Conservation (phyloP, 768 basidiomycete species). For the Royoungia palumana region DNA sequence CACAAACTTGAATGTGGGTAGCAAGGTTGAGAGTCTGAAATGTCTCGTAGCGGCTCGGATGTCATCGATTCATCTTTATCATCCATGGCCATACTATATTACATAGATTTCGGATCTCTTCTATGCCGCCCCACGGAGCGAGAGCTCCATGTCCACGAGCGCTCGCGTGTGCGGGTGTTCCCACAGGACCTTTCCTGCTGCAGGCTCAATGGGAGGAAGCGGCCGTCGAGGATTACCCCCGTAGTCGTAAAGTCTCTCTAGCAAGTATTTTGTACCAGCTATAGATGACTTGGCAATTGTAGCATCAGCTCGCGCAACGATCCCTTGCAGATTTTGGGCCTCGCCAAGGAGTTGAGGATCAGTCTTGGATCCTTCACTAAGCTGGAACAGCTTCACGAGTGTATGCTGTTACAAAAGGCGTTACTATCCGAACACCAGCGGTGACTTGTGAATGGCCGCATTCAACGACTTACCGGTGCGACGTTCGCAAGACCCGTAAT, state of each 20-base stretch:
- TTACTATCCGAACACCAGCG: background rate
- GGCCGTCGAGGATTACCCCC: slow-evolving; percentile 80
- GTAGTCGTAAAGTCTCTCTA: slow-evolving; percentile 75
- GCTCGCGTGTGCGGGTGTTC: slow-evolving; percentile 67
- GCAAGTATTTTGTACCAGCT: slow-evolving; percentile 77
- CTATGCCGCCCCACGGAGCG: slow-evolving; percentile 40
- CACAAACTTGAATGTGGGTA: too few species aligned
- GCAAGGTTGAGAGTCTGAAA: too few species aligned
- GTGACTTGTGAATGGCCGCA: background rate
- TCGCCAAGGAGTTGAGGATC: slow-evolving; percentile 59
- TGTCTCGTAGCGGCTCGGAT: too few species aligned
- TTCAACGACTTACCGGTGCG: slow-evolving; percentile 54
- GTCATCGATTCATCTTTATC: background rate
- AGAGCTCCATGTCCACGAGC: slow-evolving; percentile 62
- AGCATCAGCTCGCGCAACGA: slow-evolving; percentile 76
- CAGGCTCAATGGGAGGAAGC: slow-evolving; percentile 59
- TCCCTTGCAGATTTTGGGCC: slow-evolving; percentile 73
- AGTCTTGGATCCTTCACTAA: slow-evolving; percentile 54
- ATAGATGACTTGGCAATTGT: slow-evolving; percentile 76
- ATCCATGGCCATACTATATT: background rate
- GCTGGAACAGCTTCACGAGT: slow-evolving; percentile 55
- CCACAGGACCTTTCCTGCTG: slow-evolving; percentile 61
- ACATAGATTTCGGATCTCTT: background rate
- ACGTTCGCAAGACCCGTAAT: slow-evolving; percentile 89
- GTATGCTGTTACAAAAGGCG: slow-evolving; percentile 45